These are phyloP conservation scores for Rhodosporidiobolus sp. DNA, from an alignment of 768 basidiomycete species.

Conservation along the genomic window DNA sequence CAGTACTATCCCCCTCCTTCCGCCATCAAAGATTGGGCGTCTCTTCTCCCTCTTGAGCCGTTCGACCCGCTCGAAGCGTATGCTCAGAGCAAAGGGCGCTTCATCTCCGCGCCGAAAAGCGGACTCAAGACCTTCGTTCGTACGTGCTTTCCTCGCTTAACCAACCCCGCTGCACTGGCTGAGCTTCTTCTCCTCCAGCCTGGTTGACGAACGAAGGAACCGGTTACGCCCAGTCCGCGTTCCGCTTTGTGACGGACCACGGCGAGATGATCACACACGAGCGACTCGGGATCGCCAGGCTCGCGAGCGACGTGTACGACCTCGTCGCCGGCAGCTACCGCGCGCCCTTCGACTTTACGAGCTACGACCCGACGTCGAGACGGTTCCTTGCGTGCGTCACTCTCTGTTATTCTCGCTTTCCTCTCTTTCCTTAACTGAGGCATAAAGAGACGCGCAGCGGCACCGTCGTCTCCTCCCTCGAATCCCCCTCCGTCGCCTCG, in stretches of 20 bases:
- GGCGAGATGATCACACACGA: slow-evolving; percentile 14
- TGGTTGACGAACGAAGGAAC: slow-evolving; percentile 30
- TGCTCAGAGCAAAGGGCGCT: neutral
- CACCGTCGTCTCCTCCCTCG: neutral
- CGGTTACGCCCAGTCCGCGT: slow-evolving; percentile 40
- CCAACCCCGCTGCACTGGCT: neutral
- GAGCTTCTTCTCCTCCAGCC: slow-evolving; percentile 3
- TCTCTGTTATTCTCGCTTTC: neutral
- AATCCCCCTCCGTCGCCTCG: neutral
- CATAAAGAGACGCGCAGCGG: neutral
- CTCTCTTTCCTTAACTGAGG: neutral
- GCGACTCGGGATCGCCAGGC: slow-evolving; percentile 13
- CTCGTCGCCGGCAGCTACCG: neutral
- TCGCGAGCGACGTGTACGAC: neutral
- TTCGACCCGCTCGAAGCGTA: slow-evolving; percentile 21
- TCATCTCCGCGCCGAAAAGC: neutral
- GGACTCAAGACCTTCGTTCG: neutral
- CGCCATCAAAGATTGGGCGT: neutral
- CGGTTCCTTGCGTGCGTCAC: slow-evolving; percentile 7
- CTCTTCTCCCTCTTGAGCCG: slow-evolving; percentile 6
- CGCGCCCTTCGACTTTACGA: too few relatives aligned
- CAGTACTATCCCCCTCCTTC: neutral
- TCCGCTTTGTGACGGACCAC: slow-evolving; percentile 1
- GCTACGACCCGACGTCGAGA: too few relatives aligned
- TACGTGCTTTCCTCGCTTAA: neutral